Base-by-base conservation (phyloP, 2,329 filamentous ascomycete genomes). In the Cladosporium austrohemisphaericum region DNA sequence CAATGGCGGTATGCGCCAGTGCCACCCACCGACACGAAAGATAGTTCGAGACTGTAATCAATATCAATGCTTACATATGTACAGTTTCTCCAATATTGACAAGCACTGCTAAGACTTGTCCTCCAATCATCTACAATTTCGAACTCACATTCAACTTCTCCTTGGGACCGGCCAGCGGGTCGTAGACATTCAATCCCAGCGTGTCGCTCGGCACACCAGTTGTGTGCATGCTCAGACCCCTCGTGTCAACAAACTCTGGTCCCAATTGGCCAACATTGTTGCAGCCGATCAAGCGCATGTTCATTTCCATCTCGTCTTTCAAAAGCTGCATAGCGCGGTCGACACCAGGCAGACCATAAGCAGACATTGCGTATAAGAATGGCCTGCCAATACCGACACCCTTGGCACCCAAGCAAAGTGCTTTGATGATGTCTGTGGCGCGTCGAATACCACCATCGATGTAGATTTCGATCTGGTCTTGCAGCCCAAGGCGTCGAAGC, bases 241-340 rank as follows among this genome's bases (percentile, higher is more conserved):
- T 75, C 0, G 81, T 80, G 65, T 98, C 93, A 16, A 98, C 68
- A 68, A 98, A 72, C 20, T 82, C 83, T 0, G 91, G 85, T 54
- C 86, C 88, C 54, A 98, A 72, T 59, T 98, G 83, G 28, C 83
- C 81, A 25, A 98, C 69, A 52, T 71, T 83, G 16, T 77, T 80
- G 52, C 83, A 87, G 8, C 93, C 93, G 59, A 98, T 89, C 55
- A 98, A 74, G 5, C 93, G 82, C 93, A 98, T 97, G 65, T 92
- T 93, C 92, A 97, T 97, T 74, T 94, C 90, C 81, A 98, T 88
- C 77, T 98, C 93, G 63, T 97, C 93, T 73, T 65, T 67, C 43
- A 68, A 51, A 51, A 69, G 50, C 55, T 90, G 86, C 86, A 97
- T 95, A 25, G 93, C 93, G 26, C 88, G 80, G 64, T 94, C 88